Base-by-base conservation (phyloP, 2,329 filamentous ascomycete species). In the Aspergillus sergii region DNA sequence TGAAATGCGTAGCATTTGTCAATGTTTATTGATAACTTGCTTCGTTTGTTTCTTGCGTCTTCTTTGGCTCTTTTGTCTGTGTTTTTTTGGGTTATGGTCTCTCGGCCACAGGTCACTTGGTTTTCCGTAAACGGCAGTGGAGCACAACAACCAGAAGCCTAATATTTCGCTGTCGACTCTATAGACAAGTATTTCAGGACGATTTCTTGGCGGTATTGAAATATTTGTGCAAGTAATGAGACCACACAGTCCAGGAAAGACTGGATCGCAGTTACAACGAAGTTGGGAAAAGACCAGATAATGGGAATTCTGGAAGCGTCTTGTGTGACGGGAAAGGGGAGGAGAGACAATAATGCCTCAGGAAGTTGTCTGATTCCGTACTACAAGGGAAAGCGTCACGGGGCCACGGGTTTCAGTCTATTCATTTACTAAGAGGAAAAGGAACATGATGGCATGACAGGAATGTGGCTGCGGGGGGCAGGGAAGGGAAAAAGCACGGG, bases 61-160 rank as follows among this genome's bases (percentile, higher is more conserved):
- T 34, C 32, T 41, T 30, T 39, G 34, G 30, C 12, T 32, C 59
- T 34, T 39, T 26, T 55, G n/a, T 4, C 46, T 26, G 32, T 39
- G 46, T 39, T 53, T 23, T 46, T 51, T n/a, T 21, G 32, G 34
- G 30, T 28, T 21, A n/a, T 51, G 39, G 57, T 32, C 11, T n/a
- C n/a, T 21, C 11, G 28, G 16, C 26, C 14, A 21, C 19, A 12
- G 48, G 48, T n/a, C 48, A 51, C 48, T 51, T 58, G 46, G 59
- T 41, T 59, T 62, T 65, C 67, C 64, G 59, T 66, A 66, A 67
- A 55, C 63, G 63, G 61, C 60, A 57, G 60, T 63, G 63, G 58
- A 64, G 46, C 56, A 45, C 26, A 50, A 45, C 26, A 46, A 28
- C 11, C 16, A 58, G 51, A 26, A 60, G 30, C 36, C 26, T 32